Conservation (phyloP, 2,329 filamentous ascomycete species). For the Teratosphaeria pseudoeucalypti region DNA sequence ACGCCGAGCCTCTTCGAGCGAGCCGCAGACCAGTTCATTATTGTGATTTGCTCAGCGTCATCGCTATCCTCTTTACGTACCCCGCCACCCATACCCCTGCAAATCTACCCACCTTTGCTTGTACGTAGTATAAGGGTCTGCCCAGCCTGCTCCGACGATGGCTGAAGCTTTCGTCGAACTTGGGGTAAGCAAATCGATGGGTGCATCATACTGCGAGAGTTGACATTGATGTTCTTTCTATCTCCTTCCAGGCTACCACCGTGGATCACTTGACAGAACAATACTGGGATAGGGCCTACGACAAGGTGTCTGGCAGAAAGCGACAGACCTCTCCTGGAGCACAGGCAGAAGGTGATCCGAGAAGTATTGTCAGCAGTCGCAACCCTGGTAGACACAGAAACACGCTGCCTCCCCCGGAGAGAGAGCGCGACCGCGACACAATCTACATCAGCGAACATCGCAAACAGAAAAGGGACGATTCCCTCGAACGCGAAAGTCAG, state of each 20-base stretch:
- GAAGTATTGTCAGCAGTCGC: neutral
- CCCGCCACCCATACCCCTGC: neutral
- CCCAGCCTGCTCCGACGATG: slow-evolving; percentile 1
- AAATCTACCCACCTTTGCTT: neutral
- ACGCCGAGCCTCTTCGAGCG: neutral
- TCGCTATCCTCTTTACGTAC: neutral
- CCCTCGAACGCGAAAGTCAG: slow-evolving; percentile 14
- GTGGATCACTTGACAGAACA: slow-evolving; percentile 15
- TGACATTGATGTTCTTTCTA: too few species aligned
- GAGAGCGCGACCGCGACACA: slow-evolving; percentile 1
- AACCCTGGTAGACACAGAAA: slow-evolving; percentile 1
- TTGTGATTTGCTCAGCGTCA: neutral
- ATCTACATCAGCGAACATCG: slow-evolving; percentile 1
- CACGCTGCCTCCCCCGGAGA: slow-evolving; percentile 5
- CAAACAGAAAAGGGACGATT: slow-evolving; percentile 2
- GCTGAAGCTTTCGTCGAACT: slow-evolving; percentile 18
- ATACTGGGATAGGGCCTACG: slow-evolving; percentile 20
- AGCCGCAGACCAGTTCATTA: neutral
- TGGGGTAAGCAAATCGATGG: slow-evolving; percentile 5
- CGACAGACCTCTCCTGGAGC: neutral
- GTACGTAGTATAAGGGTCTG: neutral
- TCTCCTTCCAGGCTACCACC: slow-evolving; percentile 2
- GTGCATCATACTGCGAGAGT: too few species aligned
- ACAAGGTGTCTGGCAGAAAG: slow-evolving; percentile 4
- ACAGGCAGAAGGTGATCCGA: neutral